Conservation (phyloP, 441 rosid species). For the Adansonia gregorii region DNA sequence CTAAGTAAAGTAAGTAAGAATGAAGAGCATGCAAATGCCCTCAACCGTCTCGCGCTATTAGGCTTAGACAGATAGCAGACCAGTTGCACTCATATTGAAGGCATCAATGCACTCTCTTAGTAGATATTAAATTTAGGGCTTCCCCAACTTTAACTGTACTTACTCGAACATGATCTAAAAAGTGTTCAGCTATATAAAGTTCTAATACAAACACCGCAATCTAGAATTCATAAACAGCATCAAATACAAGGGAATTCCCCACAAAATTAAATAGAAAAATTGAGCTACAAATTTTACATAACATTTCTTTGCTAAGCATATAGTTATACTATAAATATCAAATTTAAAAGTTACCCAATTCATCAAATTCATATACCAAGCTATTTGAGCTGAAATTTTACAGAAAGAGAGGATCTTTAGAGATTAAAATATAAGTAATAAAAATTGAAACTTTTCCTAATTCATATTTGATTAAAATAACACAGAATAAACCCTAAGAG, state of each 20-base stretch:
- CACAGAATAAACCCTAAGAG: constrained; percentile 21
- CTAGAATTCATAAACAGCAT: constrained; percentile 3
- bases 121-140: neutral
- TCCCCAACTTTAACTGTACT: neutral
- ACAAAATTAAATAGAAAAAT: neutral
- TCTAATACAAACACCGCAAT: neutral
- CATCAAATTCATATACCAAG: neutral
- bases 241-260: neutral
- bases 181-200: neutral
- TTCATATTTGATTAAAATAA: constrained; percentile 4
- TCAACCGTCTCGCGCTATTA: neutral
- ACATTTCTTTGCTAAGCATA: neutral
- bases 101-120: neutral
- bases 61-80: neutral
- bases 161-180: neutral
- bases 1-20: neutral
- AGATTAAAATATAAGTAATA: neutral
- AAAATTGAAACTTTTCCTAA: constrained; percentile 9
- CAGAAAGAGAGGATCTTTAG: neutral
- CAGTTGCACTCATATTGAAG: neutral
- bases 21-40: neutral
- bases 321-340: neutral
- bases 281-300: neutral
- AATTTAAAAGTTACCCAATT: constrained; percentile 9
- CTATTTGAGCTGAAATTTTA: neutral